Evolutionary conservation across 129 eudicot genomes (phyloP), one percentile per base, ranked within the genome.

Genomic region (Silybum marianum): DNA sequence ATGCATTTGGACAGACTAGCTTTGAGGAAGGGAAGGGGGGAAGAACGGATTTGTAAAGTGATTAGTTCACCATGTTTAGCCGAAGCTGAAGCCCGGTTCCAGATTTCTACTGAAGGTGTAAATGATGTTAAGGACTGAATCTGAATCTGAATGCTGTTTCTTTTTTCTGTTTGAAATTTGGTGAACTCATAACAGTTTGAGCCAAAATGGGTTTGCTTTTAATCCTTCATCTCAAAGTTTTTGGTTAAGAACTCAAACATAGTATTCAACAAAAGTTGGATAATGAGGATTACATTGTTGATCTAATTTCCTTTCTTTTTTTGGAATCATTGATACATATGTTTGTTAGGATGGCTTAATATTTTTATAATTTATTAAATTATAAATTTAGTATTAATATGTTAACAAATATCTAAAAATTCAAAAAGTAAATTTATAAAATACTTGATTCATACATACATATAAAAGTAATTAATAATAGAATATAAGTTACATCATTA

Each of bases 31-130:
- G 97, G 99, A 76, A 90, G 99, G 87, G 99, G 87, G 69, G 97
- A 92, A 78, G 99, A 95, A 80, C 89, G 97, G 18, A 90, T 95
- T 69, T 95, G 97, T 82, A 95, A 95, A 87, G 97, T 95, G 8
- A 89, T 95, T 51, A 92, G 99, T 84, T 95, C 99, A 2, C 99
- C 99, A 14, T 95, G 97, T 84, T 85, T 95, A 82, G 90, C 99
- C 24, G 99, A 95, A 84, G 99, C 97, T 22, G 99, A 92, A 89
- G 99, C 99, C 5, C 84, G 98, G 80, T 92, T 95, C 82, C 97
- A 92, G 82, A 95, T 95, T 24, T 83, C 88, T 48, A 14, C 84
- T 3, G 99, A 95, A 83, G 99, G 97, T 48, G 97, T 95, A 22
- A 88, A 94, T 62, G 97, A 95, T 82, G 97, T 85, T n/a, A 92